Conservation (phyloP, 768 basidiomycete genomes). For the Naganishia kalamii region DNA sequence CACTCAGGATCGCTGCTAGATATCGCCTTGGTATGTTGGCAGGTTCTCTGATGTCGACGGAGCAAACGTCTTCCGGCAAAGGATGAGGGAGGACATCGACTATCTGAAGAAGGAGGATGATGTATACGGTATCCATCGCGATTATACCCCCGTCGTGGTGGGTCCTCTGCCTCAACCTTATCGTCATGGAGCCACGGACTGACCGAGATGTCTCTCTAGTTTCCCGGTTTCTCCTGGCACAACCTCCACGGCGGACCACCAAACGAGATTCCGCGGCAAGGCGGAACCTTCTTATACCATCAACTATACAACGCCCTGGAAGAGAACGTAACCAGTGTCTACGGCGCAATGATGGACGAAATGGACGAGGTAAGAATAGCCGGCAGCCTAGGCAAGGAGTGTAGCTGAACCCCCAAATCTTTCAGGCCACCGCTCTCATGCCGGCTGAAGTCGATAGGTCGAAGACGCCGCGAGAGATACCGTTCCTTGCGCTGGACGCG, state of each 20-base stretch:
- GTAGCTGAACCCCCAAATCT: background rate
- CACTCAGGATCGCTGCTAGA: conserved; percentile 46
- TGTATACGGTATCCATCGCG: conserved; percentile 31
- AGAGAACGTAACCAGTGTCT: conserved; percentile 61
- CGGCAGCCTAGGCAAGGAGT: background rate
- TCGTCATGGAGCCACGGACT: background rate
- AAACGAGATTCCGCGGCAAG: conserved; percentile 66
- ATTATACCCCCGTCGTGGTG: conserved; percentile 80
- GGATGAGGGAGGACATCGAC: conserved; percentile 63
- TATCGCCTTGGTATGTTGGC: conserved; percentile 78
- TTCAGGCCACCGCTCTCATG: conserved; percentile 60
- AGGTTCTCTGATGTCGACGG: conserved; percentile 58
- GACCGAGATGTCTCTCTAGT: background rate
- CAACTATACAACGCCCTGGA: conserved; percentile 65
- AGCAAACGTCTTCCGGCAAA: conserved; percentile 61
- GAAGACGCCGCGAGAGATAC: conserved; percentile 57
- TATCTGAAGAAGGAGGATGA: conserved; percentile 54
- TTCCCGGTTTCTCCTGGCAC: conserved; percentile 53
- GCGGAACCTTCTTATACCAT: conserved; percentile 71
- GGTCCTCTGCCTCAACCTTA: conserved; percentile 42
- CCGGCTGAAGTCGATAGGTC: conserved; percentile 60
- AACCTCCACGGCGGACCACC: conserved; percentile 64
- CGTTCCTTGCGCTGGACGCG: conserved; percentile 60
- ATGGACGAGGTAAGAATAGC: conserved; percentile 58
- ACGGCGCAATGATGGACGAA: conserved; percentile 88